Evolutionary conservation across 139 green algal species (phyloP), one percentile per base, ranked within the genome.

Genomic region (Cymbomonas tetramitiformis): DNA sequence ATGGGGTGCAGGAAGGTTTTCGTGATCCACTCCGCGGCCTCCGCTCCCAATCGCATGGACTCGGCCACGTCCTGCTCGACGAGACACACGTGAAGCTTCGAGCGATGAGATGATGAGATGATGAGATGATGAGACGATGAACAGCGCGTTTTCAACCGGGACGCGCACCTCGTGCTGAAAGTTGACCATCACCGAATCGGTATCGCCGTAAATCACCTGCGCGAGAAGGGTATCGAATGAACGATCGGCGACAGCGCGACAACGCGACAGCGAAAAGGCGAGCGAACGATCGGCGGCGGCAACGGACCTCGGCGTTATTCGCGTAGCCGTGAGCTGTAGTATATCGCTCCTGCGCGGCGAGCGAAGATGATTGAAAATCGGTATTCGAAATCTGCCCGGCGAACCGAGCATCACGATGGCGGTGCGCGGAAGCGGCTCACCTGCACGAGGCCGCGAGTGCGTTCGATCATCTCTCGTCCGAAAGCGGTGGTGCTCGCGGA

Each of bases 141-240:
- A n/a, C n/a, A n/a, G n/a, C n/a, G n/a, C n/a, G n/a, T n/a, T n/a
- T n/a, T n/a, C n/a, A n/a, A n/a, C n/a, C n/a, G n/a, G n/a, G n/a
- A n/a, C n/a, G n/a, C n/a, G n/a, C n/a, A n/a, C n/a, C n/a, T n/a
- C n/a, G n/a, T n/a, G n/a, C n/a, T 69, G 66, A 71, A 95, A 95
- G 49, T 93, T 83, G 34, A 95, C 82, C 84, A 95, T 94, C 18
- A 96, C 90, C 15, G 78, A 92, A 73, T 98, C 90, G 3, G 90
- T 98, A 78, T 98, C 90, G 10, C 90, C 90, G 51, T 97, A 98
- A 49, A 98, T 88, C 41, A 84, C 79, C 52, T 92, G 74, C 15
- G 74, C 38, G 19, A 77, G 80, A 1, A 89, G 24, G 28, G 67
- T 77, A n/a, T n/a, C n/a, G n/a, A n/a, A n/a, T n/a, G n/a, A n/a